These are phyloP conservation scores for Collariella sp. DNA, from an alignment of 495 filamentous ascomycete species.

Conservation along the genomic window DNA sequence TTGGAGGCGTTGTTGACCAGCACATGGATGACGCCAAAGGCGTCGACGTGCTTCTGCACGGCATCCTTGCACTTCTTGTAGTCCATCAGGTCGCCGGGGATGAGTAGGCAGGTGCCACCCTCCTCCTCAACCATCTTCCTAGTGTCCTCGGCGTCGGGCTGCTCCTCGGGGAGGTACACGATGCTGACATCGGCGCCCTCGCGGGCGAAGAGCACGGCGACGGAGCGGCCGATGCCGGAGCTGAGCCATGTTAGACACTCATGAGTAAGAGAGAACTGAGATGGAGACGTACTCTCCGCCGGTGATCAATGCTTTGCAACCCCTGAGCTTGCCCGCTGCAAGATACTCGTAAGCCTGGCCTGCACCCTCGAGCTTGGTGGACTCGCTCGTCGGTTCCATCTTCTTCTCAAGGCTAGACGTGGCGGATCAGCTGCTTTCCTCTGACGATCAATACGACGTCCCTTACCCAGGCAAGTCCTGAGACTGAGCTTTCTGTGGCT, in stretches of 20 bases:
- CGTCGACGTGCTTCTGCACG: conserved; percentile 45
- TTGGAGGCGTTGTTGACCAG: conserved; percentile 56
- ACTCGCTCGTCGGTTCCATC: conserved; percentile 21
- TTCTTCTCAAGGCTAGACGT: conserved; percentile 17
- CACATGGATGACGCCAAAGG: conserved; percentile 43
- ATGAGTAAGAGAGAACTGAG: background rate
- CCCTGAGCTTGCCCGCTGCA: conserved; percentile 41
- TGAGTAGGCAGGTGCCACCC: conserved; percentile 36
- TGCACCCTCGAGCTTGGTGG: conserved; percentile 22
- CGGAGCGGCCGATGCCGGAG: conserved; percentile 46
- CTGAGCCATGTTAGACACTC: conserved; percentile 13
- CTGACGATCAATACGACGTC: background rate
- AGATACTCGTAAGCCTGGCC: conserved; percentile 14
- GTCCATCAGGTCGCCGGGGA: conserved; percentile 43
- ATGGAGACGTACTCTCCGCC: conserved; percentile 41
- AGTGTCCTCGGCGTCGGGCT: conserved; percentile 47
- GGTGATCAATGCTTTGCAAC: conserved; percentile 46
- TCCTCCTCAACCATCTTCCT: conserved; percentile 43
- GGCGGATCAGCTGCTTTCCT: background rate
- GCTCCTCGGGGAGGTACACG: conserved; percentile 46
- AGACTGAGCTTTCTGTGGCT: conserved; percentile 7
- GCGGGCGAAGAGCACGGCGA: conserved; percentile 48
- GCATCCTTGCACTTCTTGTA: conserved; percentile 38
- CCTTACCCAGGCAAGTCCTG: conserved; percentile 9
- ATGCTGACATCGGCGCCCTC: conserved; percentile 51